Base-by-base conservation (phyloP, 345 rosid genomes). In the Clausena lansium region DNA sequence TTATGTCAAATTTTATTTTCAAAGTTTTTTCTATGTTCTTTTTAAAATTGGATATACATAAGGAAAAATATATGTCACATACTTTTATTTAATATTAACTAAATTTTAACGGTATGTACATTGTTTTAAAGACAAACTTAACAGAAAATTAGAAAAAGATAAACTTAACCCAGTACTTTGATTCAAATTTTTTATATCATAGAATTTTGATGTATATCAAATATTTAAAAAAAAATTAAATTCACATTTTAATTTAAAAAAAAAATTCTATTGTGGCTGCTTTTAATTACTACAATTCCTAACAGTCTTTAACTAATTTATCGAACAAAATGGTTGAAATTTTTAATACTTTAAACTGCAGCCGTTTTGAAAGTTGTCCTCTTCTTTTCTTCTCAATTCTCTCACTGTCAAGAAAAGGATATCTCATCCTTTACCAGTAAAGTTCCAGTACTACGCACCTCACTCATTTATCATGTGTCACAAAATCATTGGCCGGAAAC, bases 291-390 rank as follows among this genome's bases (percentile, higher is more conserved):
- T 0, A 15, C 47, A 70, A 50, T 27, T 50, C 4, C 60, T 0
- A 9, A 54, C 20, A 20, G 27, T 22, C 28, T n/a, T 0, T 10
- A 32, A n/a, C 50, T 33, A 59, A 59, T 15, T 36, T 54, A 6
- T 6, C 15, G 5, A 52, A 52, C 57, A 50, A 24, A 70, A 24
- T 15, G 35, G 69, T 65, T 19, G 41, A 65, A 33, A 9, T 5
- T 20, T 68, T 20, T 41, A n/a, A 14, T 41, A 41, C 28, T 7
- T 36, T 28, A 59, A 27, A 24, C 6, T 27, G 27, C 8, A 2
- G 6, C 28, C 50, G 14, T 5, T n/a, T 25, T 28, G 45, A 55
- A 77, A 70, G 59, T 78, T 82, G 74, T 22, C 77, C 76, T 58
- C 52, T 64, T 35, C 7, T 41, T 22, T 62, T 22, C 68, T 63